Evolutionary conservation across 2,329 filamentous ascomycete genomes (phyloP).

Genomic region (Uncinocarpus reesii): DNA sequence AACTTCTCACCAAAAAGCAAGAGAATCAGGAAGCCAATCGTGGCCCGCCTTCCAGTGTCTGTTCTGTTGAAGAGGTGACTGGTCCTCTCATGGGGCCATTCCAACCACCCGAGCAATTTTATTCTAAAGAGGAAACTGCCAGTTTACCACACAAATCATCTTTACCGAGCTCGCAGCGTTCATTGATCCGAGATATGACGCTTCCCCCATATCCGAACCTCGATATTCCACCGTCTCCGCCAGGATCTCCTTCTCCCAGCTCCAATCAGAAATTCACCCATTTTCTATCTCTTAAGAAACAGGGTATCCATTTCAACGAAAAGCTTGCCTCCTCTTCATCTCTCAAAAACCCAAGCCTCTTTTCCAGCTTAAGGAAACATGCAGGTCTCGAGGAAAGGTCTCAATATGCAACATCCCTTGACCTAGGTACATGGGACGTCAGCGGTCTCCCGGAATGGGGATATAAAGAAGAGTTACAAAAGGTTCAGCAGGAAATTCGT

Average conservation of each 20-base stretch:
- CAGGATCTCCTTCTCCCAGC: conserved; percentile 35
- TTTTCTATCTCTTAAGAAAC: conserved; percentile 52
- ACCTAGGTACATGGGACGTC: conserved; percentile 33
- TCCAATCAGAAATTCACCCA: conserved; percentile 49
- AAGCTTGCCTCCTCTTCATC: conserved; percentile 48
- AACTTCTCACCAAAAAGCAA: background rate
- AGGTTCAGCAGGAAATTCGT: conserved; percentile 32
- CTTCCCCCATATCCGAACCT: conserved; percentile 38
- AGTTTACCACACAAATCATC: conserved; percentile 28
- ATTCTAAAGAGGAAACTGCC: conserved; percentile 8
- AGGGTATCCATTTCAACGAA: conserved; percentile 54
- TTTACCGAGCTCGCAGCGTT: conserved; percentile 41
- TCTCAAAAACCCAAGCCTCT: conserved; percentile 49
- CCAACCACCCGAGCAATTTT: conserved; percentile 20
- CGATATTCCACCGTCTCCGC: conserved; percentile 38
- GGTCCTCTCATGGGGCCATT: conserved; percentile 28
- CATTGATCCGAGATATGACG: conserved; percentile 48
- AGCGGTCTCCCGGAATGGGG: conserved; percentile 33
- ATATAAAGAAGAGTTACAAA: conserved; percentile 40
- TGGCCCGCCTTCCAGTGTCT: background rate
- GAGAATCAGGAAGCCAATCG: background rate
- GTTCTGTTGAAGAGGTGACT: background rate
- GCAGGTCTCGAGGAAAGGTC: conserved; percentile 44
- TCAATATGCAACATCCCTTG: conserved; percentile 45
- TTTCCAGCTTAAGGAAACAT: conserved; percentile 49